Evolutionary conservation across 2,329 filamentous ascomycete species (phyloP).

Genomic region (Annulohypoxylon truncatum): DNA sequence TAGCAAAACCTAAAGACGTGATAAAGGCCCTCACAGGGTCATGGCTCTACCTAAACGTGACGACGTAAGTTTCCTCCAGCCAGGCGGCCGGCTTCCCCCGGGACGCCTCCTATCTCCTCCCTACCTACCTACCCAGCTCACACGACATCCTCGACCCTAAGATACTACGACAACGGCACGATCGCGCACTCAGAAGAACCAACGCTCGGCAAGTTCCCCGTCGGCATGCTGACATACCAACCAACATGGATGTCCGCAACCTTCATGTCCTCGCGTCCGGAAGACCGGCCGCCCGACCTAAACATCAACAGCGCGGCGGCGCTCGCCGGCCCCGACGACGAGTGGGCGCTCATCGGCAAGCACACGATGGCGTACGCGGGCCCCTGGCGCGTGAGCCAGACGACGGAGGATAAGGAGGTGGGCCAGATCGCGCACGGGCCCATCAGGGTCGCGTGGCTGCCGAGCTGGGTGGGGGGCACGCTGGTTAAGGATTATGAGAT

Average conservation of each 20-base stretch:
- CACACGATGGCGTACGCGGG: constrained; percentile 47
- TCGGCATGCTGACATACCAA: constrained; percentile 47
- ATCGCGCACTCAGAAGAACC: constrained; percentile 15
- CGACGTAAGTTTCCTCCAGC: constrained; percentile 15
- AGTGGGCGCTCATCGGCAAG: constrained; percentile 46
- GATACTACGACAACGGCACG: constrained; percentile 34
- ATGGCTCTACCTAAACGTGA: constrained; percentile 39
- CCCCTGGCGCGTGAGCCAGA: constrained; percentile 41
- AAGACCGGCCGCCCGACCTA: constrained; percentile 42
- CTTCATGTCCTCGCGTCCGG: constrained; percentile 44
- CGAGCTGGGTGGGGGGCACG: constrained; percentile 43
- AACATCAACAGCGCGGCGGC: constrained; percentile 40
- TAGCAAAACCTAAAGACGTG: constrained; percentile 29
- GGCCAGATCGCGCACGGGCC: constrained; percentile 48
- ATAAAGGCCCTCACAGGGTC: constrained; percentile 35
- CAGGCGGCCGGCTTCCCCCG: not conserved
- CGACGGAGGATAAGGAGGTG: constrained; percentile 27
- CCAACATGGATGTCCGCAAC: constrained; percentile 46
- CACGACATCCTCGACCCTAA: not conserved
- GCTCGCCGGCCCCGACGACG: constrained; percentile 45
- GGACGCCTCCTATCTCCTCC: not conserved
- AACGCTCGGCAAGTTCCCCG: constrained; percentile 17
- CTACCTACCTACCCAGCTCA: too few species aligned
- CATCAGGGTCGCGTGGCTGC: constrained; percentile 43
- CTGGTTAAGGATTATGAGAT: constrained; percentile 35